Evolutionary conservation across 192 early-diverging fungal species (phyloP).

Genomic region (Hyaloraphidium curvatum): DNA sequence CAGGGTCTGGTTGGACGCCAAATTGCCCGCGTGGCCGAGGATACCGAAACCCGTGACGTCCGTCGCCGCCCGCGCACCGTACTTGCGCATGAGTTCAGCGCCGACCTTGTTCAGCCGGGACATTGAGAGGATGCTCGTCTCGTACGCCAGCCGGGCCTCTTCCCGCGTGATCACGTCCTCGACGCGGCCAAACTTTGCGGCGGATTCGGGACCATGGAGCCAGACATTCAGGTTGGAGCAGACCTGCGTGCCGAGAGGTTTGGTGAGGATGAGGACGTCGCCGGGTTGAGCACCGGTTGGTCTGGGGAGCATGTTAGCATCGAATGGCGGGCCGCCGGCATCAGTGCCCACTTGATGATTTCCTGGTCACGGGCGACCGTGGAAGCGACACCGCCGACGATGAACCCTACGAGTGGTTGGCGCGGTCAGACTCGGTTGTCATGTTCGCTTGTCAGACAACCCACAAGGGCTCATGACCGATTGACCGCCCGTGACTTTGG

Average conservation of each 20-base stretch:
- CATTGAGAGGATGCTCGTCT: not conserved
- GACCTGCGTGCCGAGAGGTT: conserved; percentile 5
- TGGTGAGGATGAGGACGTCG: conserved; percentile 5
- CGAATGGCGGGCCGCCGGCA: no score
- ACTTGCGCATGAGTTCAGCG: not conserved
- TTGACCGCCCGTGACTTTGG: conserved; percentile 1
- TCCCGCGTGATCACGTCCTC: not conserved
- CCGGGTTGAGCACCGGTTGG: not conserved
- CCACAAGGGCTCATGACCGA: not conserved
- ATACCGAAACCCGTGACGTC: conserved; percentile 6
- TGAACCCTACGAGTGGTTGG: conserved; percentile 1
- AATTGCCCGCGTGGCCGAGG: not conserved
- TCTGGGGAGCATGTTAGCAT: no score
- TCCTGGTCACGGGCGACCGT: not conserved
- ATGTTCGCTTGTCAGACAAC: not conserved
- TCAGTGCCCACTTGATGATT: no score
- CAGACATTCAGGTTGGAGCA: not conserved
- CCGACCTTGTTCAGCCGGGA: not conserved
- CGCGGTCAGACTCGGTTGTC: not conserved
- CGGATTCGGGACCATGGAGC: not conserved
- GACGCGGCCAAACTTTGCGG: not conserved
- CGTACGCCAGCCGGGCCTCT: not conserved
- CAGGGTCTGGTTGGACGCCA: not conserved
- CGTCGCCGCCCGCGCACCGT: not conserved
- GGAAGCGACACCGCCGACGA: conserved; percentile 3